Percentiles rank a stretch among this genome's conserved stretches.
Conservation (phyloP, 768 basidiomycete genomes). For the Mycena vulgaris region DNA sequence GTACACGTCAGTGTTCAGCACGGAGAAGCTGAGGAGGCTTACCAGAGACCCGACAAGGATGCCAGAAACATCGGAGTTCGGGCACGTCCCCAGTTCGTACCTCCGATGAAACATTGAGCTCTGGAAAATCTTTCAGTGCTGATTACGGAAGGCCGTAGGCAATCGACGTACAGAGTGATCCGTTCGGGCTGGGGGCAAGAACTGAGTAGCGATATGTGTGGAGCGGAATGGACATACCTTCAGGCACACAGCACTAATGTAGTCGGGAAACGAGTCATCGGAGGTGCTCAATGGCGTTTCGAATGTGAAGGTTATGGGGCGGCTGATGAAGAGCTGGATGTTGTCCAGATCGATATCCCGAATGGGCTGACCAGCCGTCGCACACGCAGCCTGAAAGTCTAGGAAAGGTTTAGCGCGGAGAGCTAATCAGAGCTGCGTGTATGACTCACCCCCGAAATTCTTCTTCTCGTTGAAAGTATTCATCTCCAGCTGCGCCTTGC, state of each 20-base stretch:
- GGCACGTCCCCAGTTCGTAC: conserved; percentile 4
- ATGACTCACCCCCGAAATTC: background rate
- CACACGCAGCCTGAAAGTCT: background rate
- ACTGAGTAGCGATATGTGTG: background rate
- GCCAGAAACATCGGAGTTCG: conserved; percentile 21
- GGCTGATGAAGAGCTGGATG: background rate
- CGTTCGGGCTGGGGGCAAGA: background rate
- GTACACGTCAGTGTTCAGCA: background rate
- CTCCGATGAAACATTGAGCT: conserved; percentile 4
- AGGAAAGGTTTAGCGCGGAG: too few relatives aligned
- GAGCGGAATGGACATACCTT: background rate
- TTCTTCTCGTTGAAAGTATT: background rate
- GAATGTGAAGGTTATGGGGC: background rate
- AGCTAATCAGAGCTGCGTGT: background rate
- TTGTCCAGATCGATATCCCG: conserved; percentile 2
- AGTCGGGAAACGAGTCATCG: background rate
- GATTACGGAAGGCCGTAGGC: background rate
- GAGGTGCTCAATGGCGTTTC: background rate
- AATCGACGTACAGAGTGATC: background rate
- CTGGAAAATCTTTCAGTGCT: background rate
- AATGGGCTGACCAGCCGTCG: background rate
- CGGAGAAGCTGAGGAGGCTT: too few relatives aligned
- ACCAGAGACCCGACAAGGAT: conserved; percentile 27
- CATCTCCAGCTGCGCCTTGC: background rate
- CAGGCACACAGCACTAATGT: background rate